Evolutionary conservation across 139 green algal species (phyloP).

Genomic region (Volvox africanus): DNA sequence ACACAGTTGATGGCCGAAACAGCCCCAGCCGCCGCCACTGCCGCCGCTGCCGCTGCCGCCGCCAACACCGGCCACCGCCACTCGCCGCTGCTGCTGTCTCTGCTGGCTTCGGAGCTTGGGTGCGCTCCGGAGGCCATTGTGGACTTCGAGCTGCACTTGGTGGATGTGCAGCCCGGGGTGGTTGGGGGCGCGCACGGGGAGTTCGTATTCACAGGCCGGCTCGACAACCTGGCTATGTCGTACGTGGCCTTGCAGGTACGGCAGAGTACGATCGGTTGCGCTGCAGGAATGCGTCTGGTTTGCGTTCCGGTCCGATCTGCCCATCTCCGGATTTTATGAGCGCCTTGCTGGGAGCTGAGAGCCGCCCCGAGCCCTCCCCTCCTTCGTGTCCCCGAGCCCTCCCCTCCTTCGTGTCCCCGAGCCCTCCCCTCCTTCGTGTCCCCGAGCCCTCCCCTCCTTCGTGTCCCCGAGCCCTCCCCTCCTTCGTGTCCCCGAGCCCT

Average conservation of each 20-base stretch:
- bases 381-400: no score
- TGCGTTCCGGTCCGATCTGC: no score
- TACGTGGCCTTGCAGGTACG: conserved; percentile 79
- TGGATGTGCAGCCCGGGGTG: conserved; percentile 85
- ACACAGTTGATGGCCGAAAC: conserved; percentile 6
- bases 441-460: no score
- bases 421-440: no score
- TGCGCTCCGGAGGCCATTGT: conserved; percentile 79
- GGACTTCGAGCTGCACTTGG: conserved; percentile 97
- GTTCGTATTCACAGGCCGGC: conserved; percentile 91
- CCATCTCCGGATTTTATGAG: no score
- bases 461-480: no score
- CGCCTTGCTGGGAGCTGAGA: no score
- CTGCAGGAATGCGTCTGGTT: no score
- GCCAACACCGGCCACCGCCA: conserved; percentile 64
- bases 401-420: no score
- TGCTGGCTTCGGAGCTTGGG: conserved; percentile 74
- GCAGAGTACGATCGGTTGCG: background rate
- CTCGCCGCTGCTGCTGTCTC: conserved; percentile 80
- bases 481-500: no score
- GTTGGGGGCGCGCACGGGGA: conserved; percentile 83
- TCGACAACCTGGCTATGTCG: conserved; percentile 95
- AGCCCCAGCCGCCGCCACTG: background rate
- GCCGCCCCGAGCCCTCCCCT: no score
- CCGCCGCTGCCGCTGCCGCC: conserved; percentile 16